phyloP scores from a whole-genome alignment of 805 yeast genomes.

The Candida montana region DNA sequence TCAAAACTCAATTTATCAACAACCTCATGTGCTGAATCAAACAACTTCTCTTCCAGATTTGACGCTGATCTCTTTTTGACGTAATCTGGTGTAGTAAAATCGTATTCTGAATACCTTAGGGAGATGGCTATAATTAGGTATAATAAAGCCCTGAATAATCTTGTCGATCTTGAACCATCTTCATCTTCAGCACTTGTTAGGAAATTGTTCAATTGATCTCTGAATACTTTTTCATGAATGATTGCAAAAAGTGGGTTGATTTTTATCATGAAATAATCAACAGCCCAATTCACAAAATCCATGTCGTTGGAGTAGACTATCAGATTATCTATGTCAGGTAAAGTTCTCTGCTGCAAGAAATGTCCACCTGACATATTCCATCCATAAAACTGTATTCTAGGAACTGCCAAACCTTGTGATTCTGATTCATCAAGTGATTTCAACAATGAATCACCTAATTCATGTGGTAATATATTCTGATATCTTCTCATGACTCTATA shows the following conservation, averaged over 20 bases:
- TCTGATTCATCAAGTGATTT: slow-evolving; percentile 30
- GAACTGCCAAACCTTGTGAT: slow-evolving; percentile 33
- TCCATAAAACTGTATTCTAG: slow-evolving; percentile 56
- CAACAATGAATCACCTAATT: slow-evolving; percentile 32
- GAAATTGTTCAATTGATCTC: slow-evolving; percentile 39
- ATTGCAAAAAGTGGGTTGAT: slow-evolving; percentile 51
- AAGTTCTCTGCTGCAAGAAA: slow-evolving; percentile 35
- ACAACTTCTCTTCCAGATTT: slow-evolving; percentile 37
- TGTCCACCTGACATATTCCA: slow-evolving; percentile 63
- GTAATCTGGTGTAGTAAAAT: slow-evolving; percentile 7
- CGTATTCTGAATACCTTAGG: slow-evolving; percentile 45
- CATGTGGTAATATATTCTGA: slow-evolving; percentile 37
- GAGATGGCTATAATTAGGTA: slow-evolving; percentile 45
- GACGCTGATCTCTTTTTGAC: slow-evolving; percentile 18
- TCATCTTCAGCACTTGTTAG: slow-evolving; percentile 30
- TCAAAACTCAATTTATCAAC: slow-evolving; percentile 39
- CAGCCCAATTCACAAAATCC: slow-evolving; percentile 28
- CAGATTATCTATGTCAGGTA: slow-evolving; percentile 24
- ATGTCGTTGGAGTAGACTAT: slow-evolving; percentile 20
- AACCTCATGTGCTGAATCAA: slow-evolving; percentile 35
- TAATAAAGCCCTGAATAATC: slow-evolving; percentile 47
- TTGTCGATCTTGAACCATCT: slow-evolving; percentile 25
- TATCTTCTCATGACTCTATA: slow-evolving; percentile 44
- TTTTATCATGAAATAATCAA: slow-evolving; percentile 39
- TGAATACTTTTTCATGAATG: slow-evolving; percentile 47